Conservation (phyloP, 1,139 yeast genomes). For the Maudiozyma humilis region DNA sequence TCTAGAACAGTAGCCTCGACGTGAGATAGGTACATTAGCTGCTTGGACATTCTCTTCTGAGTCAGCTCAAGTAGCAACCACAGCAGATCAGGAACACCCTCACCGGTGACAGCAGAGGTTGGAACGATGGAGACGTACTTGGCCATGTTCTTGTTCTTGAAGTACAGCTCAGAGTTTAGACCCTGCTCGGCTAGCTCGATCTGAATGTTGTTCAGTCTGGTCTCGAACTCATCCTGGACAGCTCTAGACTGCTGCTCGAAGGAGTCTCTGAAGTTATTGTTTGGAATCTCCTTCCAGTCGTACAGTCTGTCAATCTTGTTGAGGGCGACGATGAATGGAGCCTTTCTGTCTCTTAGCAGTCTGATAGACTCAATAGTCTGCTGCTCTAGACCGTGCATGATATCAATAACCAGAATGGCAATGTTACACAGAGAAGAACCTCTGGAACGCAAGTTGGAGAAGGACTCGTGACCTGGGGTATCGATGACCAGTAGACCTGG, state of each 20-base stretch:
- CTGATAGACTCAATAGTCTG: slow-evolving; percentile 93
- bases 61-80: slow-evolving; percentile 93
- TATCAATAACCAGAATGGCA: slow-evolving; percentile 95
- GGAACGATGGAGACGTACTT: slow-evolving; percentile 95
- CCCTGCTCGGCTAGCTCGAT: slow-evolving; percentile 96
- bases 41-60: slow-evolving; percentile 97
- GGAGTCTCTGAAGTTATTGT: slow-evolving; percentile 93
- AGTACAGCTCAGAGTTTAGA: slow-evolving; percentile 91
- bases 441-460: slow-evolving; percentile 93
- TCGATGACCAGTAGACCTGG: slow-evolving; percentile 96
- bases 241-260: slow-evolving; percentile 70
- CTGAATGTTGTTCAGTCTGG: slow-evolving; percentile 76
- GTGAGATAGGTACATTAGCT: slow-evolving; percentile 83
- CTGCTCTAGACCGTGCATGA: slow-evolving; percentile 98
- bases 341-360: slow-evolving; percentile 89
- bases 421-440: slow-evolving; percentile 98
- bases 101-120: slow-evolving; percentile 98
- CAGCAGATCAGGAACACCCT: slow-evolving; percentile 97
- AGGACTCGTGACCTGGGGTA: slow-evolving; percentile 99
- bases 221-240: slow-evolving; percentile 88
- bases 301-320: slow-evolving; percentile 95
- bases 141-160: slow-evolving; percentile 86
- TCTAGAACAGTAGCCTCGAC: slow-evolving; percentile 95
- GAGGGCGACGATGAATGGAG: slow-evolving; percentile 93
- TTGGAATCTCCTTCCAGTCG: slow-evolving; percentile 85